Percentiles rank a stretch among this genome's conserved stretches.
Conservation (phyloP, 1,284 basidiomycete genomes). For the Fomes fomentarius region DNA sequence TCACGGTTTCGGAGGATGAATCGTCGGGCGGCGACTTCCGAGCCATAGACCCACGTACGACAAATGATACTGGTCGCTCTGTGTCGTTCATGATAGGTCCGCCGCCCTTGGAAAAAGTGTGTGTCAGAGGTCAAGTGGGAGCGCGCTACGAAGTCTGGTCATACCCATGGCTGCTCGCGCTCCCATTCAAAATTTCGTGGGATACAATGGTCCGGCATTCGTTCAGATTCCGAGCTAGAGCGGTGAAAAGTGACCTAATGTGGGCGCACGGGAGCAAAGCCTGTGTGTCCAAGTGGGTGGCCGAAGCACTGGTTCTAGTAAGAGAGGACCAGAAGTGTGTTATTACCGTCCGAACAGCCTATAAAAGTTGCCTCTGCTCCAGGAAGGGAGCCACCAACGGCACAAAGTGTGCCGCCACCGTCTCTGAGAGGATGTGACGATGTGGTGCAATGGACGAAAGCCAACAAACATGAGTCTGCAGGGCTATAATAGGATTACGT, state of each 20-base stretch:
- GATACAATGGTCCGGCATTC: conserved; percentile 17
- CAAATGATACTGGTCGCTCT: conserved; percentile 24
- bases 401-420: conserved; percentile 4
- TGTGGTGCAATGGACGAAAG: not conserved
- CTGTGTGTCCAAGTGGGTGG: conserved; percentile 17
- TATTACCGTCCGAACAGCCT: not conserved
- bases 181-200: conserved; percentile 14
- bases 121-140: not conserved
- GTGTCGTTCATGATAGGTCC: conserved; percentile 17
- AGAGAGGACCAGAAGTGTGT: not conserved
- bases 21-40: conserved; percentile 5
- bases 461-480: not conserved
- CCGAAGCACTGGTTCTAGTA: conserved; percentile 4
- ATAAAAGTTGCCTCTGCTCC: not conserved
- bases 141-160: not conserved
- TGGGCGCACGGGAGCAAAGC: conserved; percentile 15
- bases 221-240: not conserved
- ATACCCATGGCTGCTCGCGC: conserved; percentile 19
- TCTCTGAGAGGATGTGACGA: not conserved
- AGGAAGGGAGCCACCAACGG: not conserved
- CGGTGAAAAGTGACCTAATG: conserved; percentile 3
- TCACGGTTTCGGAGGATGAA: not conserved
- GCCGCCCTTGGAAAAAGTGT: conserved; percentile 6
- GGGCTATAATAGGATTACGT: conserved; percentile 1
- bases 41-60: conserved; percentile 18